Conservation (phyloP, 768 basidiomycete genomes). For the Trametes cingulata region DNA sequence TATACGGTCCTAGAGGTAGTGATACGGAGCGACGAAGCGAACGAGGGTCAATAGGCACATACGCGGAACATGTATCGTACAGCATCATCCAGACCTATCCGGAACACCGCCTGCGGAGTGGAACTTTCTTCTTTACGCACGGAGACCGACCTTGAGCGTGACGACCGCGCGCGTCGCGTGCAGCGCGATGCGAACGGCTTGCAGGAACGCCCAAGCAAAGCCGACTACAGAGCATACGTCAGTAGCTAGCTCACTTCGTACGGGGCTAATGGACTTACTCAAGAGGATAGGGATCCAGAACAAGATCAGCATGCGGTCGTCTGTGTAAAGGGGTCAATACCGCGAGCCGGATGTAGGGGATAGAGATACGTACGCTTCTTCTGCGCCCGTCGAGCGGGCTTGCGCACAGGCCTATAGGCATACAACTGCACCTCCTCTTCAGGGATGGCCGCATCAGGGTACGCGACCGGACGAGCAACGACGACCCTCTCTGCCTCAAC, state of each 20-base stretch:
- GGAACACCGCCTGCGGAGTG: neutral
- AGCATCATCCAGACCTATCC: neutral
- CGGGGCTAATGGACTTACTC: constrained; percentile 47
- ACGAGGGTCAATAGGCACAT: neutral
- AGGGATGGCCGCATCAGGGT: constrained; percentile 48
- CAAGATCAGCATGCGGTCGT: constrained; percentile 80
- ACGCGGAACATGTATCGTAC: neutral
- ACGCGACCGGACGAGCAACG: constrained; percentile 43
- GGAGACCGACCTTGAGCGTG: constrained; percentile 27
- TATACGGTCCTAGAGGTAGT: constrained; percentile 3
- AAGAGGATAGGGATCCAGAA: constrained; percentile 89
- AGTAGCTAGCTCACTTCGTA: neutral
- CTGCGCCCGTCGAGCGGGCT: constrained; percentile 45
- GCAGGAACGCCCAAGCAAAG: constrained; percentile 36
- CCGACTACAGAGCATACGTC: constrained; percentile 27
- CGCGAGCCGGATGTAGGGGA: neutral
- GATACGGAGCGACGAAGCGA: neutral
- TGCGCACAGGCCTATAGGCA: constrained; percentile 57
- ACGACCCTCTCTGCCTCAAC: constrained; percentile 38
- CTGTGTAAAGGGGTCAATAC: constrained; percentile 36
- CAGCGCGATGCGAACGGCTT: constrained; percentile 30
- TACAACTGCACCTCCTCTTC: constrained; percentile 71
- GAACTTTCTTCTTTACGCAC: constrained; percentile 8
- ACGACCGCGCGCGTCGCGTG: constrained; percentile 29
- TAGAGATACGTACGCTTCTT: constrained; percentile 63